Conservation (phyloP, 2,329 filamentous ascomycete genomes). For the Neonectria neomacrospora region DNA sequence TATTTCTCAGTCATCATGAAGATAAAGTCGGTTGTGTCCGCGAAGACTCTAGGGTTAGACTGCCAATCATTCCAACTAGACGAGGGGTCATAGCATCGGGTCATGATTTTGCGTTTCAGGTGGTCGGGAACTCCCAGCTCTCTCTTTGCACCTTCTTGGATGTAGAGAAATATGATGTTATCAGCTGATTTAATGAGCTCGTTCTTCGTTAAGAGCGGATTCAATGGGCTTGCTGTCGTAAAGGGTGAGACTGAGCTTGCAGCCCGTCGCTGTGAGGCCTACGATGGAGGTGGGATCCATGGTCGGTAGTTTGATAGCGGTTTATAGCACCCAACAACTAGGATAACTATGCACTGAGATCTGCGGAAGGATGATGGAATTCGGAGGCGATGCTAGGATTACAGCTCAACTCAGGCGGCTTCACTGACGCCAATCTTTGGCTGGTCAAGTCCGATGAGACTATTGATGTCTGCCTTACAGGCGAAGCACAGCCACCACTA, state of each 20-base stretch:
- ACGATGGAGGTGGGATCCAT: background rate
- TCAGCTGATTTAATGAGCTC: background rate
- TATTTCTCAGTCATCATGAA: too few species aligned
- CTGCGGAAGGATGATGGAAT: background rate
- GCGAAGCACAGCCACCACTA: background rate
- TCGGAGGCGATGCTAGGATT: background rate
- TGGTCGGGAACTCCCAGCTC: background rate
- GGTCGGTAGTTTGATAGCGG: background rate
- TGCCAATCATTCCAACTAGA: too few species aligned
- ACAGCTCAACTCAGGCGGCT: background rate
- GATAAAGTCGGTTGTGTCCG: too few species aligned
- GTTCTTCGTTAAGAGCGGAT: background rate
- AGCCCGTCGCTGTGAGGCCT: background rate
- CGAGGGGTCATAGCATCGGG: too few species aligned
- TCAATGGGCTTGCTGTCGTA: background rate
- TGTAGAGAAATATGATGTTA: background rate
- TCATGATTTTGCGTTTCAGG: too few species aligned
- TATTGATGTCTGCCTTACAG: background rate
- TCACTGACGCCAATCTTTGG: background rate
- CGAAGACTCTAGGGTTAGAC: too few species aligned
- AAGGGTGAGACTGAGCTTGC: background rate
- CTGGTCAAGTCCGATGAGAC: background rate
- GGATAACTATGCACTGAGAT: background rate
- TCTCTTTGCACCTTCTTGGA: background rate
- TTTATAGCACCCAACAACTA: background rate